Evolutionary conservation across 2,329 filamentous ascomycete genomes (phyloP).

Genomic region (Colletotrichum horii): DNA sequence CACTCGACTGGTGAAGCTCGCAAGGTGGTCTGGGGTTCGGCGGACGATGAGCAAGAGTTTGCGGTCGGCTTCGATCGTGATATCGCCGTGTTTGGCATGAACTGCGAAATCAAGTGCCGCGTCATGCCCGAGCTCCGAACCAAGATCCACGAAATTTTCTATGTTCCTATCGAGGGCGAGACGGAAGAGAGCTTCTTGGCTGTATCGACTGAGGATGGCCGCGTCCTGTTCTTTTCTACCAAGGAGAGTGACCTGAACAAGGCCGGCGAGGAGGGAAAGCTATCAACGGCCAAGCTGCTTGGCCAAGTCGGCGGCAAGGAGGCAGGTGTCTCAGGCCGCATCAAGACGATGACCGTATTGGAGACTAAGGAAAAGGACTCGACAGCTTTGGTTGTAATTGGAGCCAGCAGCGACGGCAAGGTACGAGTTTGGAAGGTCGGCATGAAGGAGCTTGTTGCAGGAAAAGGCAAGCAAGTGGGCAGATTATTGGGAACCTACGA

Average conservation of each 20-base stretch:
- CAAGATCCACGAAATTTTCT: conserved; percentile 84
- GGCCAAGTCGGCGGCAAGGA: conserved; percentile 81
- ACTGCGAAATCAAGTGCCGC: conserved; percentile 80
- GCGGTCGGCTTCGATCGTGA: conserved; percentile 89
- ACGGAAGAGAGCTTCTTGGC: conserved; percentile 66
- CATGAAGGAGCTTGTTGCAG: conserved; percentile 42
- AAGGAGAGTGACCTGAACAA: conserved; percentile 50
- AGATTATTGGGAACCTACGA: conserved; percentile 78
- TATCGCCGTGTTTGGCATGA: conserved; percentile 83
- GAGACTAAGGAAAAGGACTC: conserved; percentile 39
- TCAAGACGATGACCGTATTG: conserved; percentile 87
- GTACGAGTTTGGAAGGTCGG: conserved; percentile 77
- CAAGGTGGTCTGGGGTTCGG: conserved; percentile 78
- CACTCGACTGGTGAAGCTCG: conserved; percentile 83
- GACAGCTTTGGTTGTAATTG: conserved; percentile 62
- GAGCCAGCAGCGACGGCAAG: conserved; percentile 84
- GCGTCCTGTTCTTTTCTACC: conserved; percentile 83
- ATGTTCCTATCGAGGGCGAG: conserved; percentile 61
- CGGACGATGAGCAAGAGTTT: conserved; percentile 80
- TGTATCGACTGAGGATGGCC: conserved; percentile 88
- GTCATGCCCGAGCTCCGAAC: conserved; percentile 71
- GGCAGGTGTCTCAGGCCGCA: conserved; percentile 69
- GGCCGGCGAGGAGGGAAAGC: conserved; percentile 31
- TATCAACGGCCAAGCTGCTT: conserved; percentile 68
- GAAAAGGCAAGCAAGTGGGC: conserved; percentile 53